These are phyloP conservation scores for Phytopythium boreale DNA, from an alignment of 352 stramenopile genomes.

Conservation along the genomic window DNA sequence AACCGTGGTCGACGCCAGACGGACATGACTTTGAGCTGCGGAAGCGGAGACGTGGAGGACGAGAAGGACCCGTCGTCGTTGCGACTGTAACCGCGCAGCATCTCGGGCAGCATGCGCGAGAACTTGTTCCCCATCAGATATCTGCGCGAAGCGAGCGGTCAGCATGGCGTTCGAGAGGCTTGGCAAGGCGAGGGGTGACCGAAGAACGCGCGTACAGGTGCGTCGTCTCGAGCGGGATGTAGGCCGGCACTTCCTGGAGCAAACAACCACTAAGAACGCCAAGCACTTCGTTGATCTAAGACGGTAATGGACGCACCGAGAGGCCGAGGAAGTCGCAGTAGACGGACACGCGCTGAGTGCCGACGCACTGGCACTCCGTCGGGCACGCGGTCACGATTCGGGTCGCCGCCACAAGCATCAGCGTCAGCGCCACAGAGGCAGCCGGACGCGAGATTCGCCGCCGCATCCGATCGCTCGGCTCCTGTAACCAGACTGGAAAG, in stretches of 20 bases:
- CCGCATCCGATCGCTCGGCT: not conserved
- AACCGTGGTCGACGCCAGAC: not conserved
- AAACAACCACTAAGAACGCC: too few relatives aligned
- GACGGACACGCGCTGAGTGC: constrained; percentile 56
- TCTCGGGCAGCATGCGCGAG: constrained; percentile 50
- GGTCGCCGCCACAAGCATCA: not conserved
- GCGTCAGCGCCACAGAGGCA: not conserved
- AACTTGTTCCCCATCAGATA: constrained; percentile 76
- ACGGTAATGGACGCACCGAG: constrained; percentile 22
- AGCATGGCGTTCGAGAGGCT: constrained; percentile 9
- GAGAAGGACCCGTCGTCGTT: constrained; percentile 56
- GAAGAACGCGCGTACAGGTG: constrained; percentile 45
- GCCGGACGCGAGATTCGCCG: not conserved
- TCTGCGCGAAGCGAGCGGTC: constrained; percentile 16
- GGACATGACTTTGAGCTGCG: constrained; percentile 72
- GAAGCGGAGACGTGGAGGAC: constrained; percentile 34
- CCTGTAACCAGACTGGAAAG: not conserved
- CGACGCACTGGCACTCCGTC: constrained; percentile 59
- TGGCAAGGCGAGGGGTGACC: constrained; percentile 8
- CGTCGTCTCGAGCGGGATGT: constrained; percentile 67
- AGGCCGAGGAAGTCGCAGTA: constrained; percentile 77
- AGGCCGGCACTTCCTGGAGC: constrained; percentile 44
- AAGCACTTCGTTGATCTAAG: not conserved
- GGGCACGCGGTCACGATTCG: constrained; percentile 25
- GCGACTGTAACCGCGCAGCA: constrained; percentile 58